A percentile compares a stretch with the other conserved stretches of the same genome.
phyloP scores from a whole-genome alignment of 140 eudicot species.

The Bidens hawaiensis region DNA sequence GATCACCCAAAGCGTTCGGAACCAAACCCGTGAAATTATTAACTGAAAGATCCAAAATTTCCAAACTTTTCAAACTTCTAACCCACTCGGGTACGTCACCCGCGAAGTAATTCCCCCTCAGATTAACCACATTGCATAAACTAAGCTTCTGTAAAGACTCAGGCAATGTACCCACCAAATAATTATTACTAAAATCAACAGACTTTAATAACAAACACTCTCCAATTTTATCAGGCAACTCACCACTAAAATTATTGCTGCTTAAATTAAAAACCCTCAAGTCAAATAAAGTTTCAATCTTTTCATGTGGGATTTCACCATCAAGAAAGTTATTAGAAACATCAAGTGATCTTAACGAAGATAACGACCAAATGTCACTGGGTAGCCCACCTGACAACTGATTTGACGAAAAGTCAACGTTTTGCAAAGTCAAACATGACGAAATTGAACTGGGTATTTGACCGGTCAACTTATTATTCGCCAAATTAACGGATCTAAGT shows the following conservation, averaged over 20 bases:
- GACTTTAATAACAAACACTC: conserved; percentile 49
- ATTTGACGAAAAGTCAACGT: conserved; percentile 56
- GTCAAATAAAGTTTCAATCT: conserved; percentile 50
- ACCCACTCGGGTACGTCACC: conserved; percentile 78
- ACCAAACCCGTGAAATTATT: conserved; percentile 63
- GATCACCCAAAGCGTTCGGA: conserved; percentile 52
- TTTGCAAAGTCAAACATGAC: conserved; percentile 57
- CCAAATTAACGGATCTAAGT: conserved; percentile 45
- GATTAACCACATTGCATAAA: conserved; percentile 45
- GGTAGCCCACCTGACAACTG: conserved; percentile 65
- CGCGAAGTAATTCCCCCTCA: conserved; percentile 46
- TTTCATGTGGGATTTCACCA: conserved; percentile 64
- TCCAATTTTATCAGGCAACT: conserved; percentile 70
- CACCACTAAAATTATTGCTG: conserved; percentile 55
- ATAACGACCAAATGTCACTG: conserved; percentile 49
- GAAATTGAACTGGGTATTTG: conserved; percentile 49
- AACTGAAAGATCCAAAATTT: conserved; percentile 63
- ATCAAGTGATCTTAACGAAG: conserved; percentile 48
- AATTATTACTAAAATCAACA: conserved; percentile 67
- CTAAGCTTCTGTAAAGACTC: conserved; percentile 56
- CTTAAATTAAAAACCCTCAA: conserved; percentile 51
- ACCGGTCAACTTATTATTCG: conserved; percentile 62
- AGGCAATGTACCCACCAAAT: conserved; percentile 59
- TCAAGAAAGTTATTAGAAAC: conserved; percentile 57
- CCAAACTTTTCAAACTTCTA: conserved; percentile 58